Evolutionary conservation across 1,284 basidiomycete species (phyloP).

Genomic region (Ustilago trichophora): DNA sequence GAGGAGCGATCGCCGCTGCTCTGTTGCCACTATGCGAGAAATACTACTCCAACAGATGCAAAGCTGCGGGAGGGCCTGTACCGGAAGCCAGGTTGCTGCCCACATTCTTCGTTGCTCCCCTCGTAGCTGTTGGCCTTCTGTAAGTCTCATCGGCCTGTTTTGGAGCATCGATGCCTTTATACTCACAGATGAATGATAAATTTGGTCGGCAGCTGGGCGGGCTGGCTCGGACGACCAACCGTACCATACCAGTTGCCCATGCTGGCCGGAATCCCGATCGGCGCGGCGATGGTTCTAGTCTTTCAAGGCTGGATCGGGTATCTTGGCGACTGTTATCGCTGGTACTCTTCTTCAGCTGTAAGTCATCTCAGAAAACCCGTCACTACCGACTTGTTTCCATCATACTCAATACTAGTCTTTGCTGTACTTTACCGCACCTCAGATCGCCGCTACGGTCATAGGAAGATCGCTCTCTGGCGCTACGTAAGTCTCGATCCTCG

Average conservation of each 20-base stretch:
- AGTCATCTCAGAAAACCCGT: no score
- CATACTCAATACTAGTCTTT: no score
- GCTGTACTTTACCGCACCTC: background rate
- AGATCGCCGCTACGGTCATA: constrained; percentile 45
- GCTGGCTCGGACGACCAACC: constrained; percentile 21
- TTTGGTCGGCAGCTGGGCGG: constrained; percentile 46
- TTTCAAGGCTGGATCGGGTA: constrained; percentile 48
- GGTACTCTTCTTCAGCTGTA: constrained; percentile 41
- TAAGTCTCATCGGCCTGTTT: no score
- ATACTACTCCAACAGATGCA: background rate
- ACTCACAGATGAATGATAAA: no score
- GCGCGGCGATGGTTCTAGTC: constrained; percentile 38
- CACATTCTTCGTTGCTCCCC: constrained; percentile 25
- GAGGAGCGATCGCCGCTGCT: constrained; percentile 16
- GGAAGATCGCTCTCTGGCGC: constrained; percentile 36
- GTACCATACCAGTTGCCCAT: constrained; percentile 27
- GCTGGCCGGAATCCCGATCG: constrained; percentile 38
- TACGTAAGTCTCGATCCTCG: constrained; percentile 15
- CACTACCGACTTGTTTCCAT: no score
- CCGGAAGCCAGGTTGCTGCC: constrained; percentile 29
- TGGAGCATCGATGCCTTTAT: no score
- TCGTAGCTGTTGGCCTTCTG: constrained; percentile 37
- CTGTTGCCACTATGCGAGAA: constrained; percentile 17
- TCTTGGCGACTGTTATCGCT: constrained; percentile 41
- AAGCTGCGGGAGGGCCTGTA: background rate